These are phyloP conservation scores for Ustilago sp. DNA, from an alignment of 1,284 basidiomycete species.

Conservation along the genomic window DNA sequence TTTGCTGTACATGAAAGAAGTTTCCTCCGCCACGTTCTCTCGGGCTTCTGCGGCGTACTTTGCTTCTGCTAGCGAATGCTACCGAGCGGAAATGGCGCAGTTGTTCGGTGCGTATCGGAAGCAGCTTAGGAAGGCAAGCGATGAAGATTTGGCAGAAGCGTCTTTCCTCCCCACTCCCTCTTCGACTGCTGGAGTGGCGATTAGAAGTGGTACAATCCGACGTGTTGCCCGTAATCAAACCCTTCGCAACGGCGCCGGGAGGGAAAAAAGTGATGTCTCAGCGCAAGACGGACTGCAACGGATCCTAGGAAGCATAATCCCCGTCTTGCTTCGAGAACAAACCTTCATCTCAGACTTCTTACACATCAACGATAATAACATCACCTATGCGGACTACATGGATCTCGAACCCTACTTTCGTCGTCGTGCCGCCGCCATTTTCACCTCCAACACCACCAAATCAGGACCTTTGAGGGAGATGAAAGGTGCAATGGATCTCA, in stretches of 20 bases:
- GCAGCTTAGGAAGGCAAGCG: slow-evolving; percentile 51
- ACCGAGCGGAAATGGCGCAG: slow-evolving; percentile 58
- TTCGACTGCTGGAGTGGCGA: slow-evolving; percentile 24
- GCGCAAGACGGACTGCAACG: slow-evolving; percentile 77
- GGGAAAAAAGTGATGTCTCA: slow-evolving; percentile 25
- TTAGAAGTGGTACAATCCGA: slow-evolving; percentile 54
- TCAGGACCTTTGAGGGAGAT: slow-evolving; percentile 57
- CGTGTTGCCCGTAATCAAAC: slow-evolving; percentile 36
- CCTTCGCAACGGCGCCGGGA: slow-evolving; percentile 10
- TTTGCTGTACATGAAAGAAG: slow-evolving; percentile 93
- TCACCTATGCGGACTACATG: slow-evolving; percentile 95
- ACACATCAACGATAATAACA: slow-evolving; percentile 82
- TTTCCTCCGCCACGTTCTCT: slow-evolving; percentile 71
- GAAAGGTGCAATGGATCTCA: slow-evolving; percentile 83
- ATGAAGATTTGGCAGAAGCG: slow-evolving; percentile 52
- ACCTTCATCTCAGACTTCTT: slow-evolving; percentile 91
- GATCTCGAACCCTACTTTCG: slow-evolving; percentile 93
- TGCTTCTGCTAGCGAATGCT: slow-evolving; percentile 56
- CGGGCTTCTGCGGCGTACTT: slow-evolving; percentile 62
- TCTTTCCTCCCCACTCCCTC: slow-evolving; percentile 35
- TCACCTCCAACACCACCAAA: slow-evolving; percentile 22
- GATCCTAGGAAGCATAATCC: slow-evolving; percentile 81
- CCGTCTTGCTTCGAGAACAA: slow-evolving; percentile 83
- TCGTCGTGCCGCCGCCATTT: slow-evolving; percentile 78
- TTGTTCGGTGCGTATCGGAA: slow-evolving; percentile 50